Conservation (phyloP, 192 early-diverging fungal species). For the Rhizophagus prolifer region DNA sequence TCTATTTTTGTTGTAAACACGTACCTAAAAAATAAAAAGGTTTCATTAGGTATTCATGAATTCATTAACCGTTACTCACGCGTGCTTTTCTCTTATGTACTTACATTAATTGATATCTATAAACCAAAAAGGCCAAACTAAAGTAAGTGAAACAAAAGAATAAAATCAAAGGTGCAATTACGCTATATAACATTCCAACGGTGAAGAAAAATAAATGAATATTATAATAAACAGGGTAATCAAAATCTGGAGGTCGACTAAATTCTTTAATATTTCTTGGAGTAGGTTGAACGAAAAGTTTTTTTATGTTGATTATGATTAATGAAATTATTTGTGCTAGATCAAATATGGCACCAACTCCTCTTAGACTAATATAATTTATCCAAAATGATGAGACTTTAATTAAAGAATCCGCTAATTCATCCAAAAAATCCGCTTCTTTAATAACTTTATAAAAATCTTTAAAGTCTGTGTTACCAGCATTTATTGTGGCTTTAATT, state of each 20-base stretch:
- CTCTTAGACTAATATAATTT: constrained; percentile 67
- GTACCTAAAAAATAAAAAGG: constrained; percentile 43
- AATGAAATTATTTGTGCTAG: constrained; percentile 66
- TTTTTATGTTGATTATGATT: constrained; percentile 49
- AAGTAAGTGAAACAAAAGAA: constrained; percentile 66
- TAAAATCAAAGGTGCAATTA: constrained; percentile 67
- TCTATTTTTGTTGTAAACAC: constrained; percentile 72
- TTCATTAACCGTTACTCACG: not conserved
- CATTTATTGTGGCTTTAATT: constrained; percentile 30
- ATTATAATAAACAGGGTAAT: constrained; percentile 69
- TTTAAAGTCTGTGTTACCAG: not conserved
- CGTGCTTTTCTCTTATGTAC: not conserved
- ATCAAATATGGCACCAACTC: constrained; percentile 66
- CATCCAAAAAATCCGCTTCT: constrained; percentile 39
- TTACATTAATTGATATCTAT: constrained; percentile 72
- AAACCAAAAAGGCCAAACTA: constrained; percentile 63
- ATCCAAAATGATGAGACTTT: constrained; percentile 71
- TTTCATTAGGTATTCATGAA: not conserved
- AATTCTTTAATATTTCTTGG: constrained; percentile 68
- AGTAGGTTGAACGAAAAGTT: constrained; percentile 60
- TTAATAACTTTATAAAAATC: constrained; percentile 38
- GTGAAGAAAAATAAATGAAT: constrained; percentile 70
- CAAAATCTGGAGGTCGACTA: constrained; percentile 67
- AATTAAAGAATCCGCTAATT: constrained; percentile 38
- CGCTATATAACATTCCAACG: constrained; percentile 68